A percentile compares a stretch with the other conserved stretches of the same genome.
Evolutionary conservation across 495 filamentous ascomycete genomes (phyloP).

Genomic region (Lophiostoma macrostomum): DNA sequence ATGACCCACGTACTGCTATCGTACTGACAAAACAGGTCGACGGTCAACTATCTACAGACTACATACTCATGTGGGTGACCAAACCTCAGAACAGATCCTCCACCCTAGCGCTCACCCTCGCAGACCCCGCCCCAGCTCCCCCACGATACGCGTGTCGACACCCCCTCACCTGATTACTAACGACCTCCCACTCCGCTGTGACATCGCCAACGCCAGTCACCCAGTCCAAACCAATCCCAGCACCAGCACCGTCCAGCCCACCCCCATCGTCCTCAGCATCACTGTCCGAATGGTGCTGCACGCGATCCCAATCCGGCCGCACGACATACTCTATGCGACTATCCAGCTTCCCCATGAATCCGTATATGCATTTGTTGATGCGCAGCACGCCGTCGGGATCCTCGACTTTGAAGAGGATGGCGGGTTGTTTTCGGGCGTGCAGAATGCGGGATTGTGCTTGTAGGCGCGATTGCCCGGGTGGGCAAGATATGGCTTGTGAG

Average conservation of each 20-base stretch:
- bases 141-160: conserved; percentile 1
- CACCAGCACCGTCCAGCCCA: not conserved
- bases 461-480: conserved; percentile 24
- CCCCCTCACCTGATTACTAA: not conserved
- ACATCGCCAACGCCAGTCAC: conserved; percentile 55
- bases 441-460: conserved; percentile 47
- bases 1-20: too few relatives aligned
- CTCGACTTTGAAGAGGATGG: conserved; percentile 57
- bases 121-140: not conserved
- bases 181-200: conserved; percentile 31
- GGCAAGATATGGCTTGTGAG: not conserved
- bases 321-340: conserved; percentile 59
- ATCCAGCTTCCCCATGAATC: conserved; percentile 57
- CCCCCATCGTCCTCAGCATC: conserved; percentile 46
- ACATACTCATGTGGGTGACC: too few relatives aligned
- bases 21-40: too few relatives aligned
- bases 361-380: conserved; percentile 50
- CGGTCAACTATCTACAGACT: too few relatives aligned
- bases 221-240: conserved; percentile 44
- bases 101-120: conserved; percentile 6
- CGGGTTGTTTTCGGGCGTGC: conserved; percentile 49
- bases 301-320: conserved; percentile 46
- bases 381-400: conserved; percentile 40
- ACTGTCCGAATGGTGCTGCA: not conserved
- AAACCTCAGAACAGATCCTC: conserved; percentile 18